Percentiles rank a stretch among this genome's conserved stretches.
Conservation (phyloP, 441 rosid species). For the Aleurites moluccanus region DNA sequence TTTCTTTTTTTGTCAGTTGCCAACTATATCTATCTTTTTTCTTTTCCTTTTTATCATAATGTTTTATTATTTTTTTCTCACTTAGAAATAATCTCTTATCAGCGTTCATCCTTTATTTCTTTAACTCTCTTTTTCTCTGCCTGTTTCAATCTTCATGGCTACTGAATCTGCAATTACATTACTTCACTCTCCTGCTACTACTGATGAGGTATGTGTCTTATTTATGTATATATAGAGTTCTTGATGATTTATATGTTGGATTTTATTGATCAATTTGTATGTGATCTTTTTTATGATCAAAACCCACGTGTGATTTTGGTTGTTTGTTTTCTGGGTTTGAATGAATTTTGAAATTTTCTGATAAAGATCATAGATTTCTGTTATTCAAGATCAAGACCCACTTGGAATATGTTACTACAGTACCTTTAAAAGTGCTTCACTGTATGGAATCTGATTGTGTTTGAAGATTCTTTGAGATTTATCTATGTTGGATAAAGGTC, state of each 20-base stretch:
- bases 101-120: neutral
- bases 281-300: slow-evolving; percentile 5
- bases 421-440: neutral
- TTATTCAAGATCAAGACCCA: neutral
- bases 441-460: neutral
- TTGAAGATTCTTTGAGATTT: neutral
- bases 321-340: neutral
- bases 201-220: slow-evolving; percentile 20
- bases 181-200: neutral
- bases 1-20: neutral
- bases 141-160: slow-evolving; percentile 24
- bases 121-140: neutral
- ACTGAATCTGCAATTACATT: slow-evolving; percentile 19
- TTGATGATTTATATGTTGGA: neutral
- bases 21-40: slow-evolving; percentile 7
- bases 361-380: too few species aligned
- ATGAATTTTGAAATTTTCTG: neutral
- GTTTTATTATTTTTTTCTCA: neutral
- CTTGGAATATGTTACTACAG: neutral
- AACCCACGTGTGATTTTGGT: neutral
- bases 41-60: neutral
- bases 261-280: slow-evolving; percentile 8
- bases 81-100: slow-evolving; percentile 5
- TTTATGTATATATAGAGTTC: neutral
- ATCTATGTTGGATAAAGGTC: neutral